Base-by-base conservation (phyloP, 2,329 filamentous ascomycete genomes). In the Colletotrichum sansevieriae region DNA sequence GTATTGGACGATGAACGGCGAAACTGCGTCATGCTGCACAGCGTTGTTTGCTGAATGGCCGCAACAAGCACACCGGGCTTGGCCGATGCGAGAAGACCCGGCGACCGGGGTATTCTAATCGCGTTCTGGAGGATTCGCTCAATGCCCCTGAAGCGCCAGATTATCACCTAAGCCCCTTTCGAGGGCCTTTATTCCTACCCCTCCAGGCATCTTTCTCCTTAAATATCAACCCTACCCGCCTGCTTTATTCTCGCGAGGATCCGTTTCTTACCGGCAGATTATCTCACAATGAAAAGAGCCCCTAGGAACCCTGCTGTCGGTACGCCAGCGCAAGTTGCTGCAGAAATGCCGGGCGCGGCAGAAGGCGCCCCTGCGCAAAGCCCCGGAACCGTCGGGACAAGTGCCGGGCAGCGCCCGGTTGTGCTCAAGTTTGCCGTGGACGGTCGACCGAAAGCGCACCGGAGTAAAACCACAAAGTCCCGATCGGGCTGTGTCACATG, bases 401-500 rank as follows among this genome's bases (percentile, higher is more conserved):
- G 7, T 6, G 11, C n/a, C 11, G 18, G 33, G 3, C 35, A 41
- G 2, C 9, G 20, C 20, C 15, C 41, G 15, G 47, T 22, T 4
- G 13, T 62, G 3, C 7, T 62, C 1, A 62, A 22, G 8, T 62
- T 62, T 9, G 22, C 59, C 15, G 35, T 62, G 10, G 59, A 54
- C 8, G 47, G 59, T 3, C 20, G 59, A n/a, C 59, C 47, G 8
- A 47, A 47, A 5, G 47, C 47, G 3, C 35, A 35, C 37, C 59
- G 59, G 25, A 52, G 22, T n/a, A 62, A 62, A 47, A 62, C 35
- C n/a, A 44, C 35, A 1, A 62, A 62, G 33, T 33, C 58, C 6
- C 63, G 63, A 9, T 61, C 63, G 2, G 63, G 66, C 12, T 69
- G 66, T 10, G 37, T 63, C 22, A 67, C 66, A 22, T 69, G 66